Evolutionary conservation across 352 stramenopile species (phyloP).

Genomic region (Phytophthora syringae): DNA sequence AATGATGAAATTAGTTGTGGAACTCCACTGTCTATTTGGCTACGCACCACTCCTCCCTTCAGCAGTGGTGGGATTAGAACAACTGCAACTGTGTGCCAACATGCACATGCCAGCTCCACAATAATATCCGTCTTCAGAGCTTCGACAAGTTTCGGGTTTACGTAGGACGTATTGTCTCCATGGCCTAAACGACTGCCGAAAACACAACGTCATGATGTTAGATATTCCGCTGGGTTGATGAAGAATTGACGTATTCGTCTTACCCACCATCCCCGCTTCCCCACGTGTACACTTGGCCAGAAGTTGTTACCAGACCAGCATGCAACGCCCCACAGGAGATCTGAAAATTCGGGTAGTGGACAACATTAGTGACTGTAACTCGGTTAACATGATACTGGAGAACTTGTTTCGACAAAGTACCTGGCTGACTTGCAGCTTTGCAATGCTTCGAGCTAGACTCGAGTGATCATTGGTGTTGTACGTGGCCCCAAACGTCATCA

Average conservation of each 20-base stretch:
- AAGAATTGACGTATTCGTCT: slow-evolving; percentile 1
- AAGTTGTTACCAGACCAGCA: slow-evolving; percentile 73
- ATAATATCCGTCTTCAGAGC: slow-evolving; percentile 75
- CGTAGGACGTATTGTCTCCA: slow-evolving; percentile 71
- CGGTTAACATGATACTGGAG: too few relatives aligned
- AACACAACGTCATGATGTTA: background rate
- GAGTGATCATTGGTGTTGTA: slow-evolving; percentile 71
- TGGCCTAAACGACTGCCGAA: slow-evolving; percentile 67
- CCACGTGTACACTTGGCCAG: slow-evolving; percentile 82
- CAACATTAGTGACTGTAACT: background rate
- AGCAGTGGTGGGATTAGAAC: slow-evolving; percentile 88
- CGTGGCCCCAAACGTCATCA: slow-evolving; percentile 73
- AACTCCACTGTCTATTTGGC: background rate
- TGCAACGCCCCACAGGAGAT: slow-evolving; percentile 85
- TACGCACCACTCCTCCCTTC: slow-evolving; percentile 74
- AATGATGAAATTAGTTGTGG: background rate
- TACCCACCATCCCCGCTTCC: slow-evolving; percentile 86
- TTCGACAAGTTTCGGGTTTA: slow-evolving; percentile 80
- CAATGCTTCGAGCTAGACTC: slow-evolving; percentile 56
- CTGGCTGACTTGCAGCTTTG: slow-evolving; percentile 67
- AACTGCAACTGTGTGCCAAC: slow-evolving; percentile 90
- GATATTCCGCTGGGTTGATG: background rate
- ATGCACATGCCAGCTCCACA: slow-evolving; percentile 79
- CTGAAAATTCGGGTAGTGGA: slow-evolving; percentile 23
- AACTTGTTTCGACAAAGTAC: slow-evolving; percentile 28